Evolutionary conservation across 2,329 filamentous ascomycete genomes (phyloP), one percentile per base, ranked within the genome.

Genomic region (Verticillium zaregamsianum): DNA sequence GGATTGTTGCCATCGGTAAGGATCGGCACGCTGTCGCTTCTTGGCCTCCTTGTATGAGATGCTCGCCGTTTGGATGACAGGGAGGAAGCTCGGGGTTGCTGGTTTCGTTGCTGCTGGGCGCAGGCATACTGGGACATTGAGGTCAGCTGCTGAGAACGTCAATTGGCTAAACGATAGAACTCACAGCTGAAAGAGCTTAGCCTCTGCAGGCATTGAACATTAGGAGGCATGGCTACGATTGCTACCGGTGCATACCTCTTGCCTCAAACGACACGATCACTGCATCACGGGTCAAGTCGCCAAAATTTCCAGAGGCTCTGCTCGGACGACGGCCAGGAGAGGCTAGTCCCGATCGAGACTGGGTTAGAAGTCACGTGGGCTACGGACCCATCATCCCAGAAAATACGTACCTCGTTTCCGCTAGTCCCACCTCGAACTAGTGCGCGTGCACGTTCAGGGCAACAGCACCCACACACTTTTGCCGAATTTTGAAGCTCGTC

Each of bases 1-100:
- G 35, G 91, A 88, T 76, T 96, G 92, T 3, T 90, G 90, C 76
- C 90, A 86, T 63, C 89, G 83, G 73, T 96, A 97, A 0, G 93
- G 93, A 69, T 98, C 92, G 71, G 86, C 85, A 72, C 90, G 87
- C 63, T 84, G 85, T 65, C 85, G 82, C 63, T 85, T 83, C 73
- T 87, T 87, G 77, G 85, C 85, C 67, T 90, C 85, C 67, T 86
- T 82, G 59, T 78, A 77, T 45, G 86, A 86, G 25, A 88, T 73
- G 67, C 85, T 86, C 58, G 90, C 89, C 65, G 86, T 85, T 67
- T 91, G 86, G 68, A 85, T 77, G 72, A 88, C 72, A 68, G 86
- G 82, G 69, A 89, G 77, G 69, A 81, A 80, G 68, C 78, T 80
- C 65, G 80, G 81, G 64, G 76, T 75, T 37, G 77, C 68, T 49